These are phyloP conservation scores for Adansonia grandidieri DNA, from an alignment of 441 rosid genomes.

Conservation along the genomic window DNA sequence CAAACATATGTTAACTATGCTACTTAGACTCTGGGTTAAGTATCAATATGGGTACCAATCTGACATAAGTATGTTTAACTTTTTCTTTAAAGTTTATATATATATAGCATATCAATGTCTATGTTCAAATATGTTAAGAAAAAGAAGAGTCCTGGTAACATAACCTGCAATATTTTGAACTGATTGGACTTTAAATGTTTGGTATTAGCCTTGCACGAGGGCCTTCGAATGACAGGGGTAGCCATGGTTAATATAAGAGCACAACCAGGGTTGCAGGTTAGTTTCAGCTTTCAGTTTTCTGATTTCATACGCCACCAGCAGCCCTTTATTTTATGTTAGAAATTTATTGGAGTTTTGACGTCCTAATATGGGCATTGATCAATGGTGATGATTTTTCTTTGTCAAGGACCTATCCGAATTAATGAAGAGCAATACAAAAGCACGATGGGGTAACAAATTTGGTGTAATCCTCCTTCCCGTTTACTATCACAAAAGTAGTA, in stretches of 20 bases:
- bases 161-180: background rate
- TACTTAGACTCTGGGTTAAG: too few relatives aligned
- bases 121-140: too few relatives aligned
- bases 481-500: constrained; percentile 28
- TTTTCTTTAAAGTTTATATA: too few relatives aligned
- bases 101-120: too few relatives aligned
- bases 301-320: background rate
- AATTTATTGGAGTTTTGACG: background rate
- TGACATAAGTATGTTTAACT: too few relatives aligned
- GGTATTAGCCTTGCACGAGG: constrained; percentile 44
- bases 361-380: background rate
- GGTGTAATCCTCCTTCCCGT: constrained; percentile 49
- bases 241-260: constrained; percentile 63
- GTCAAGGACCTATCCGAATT: constrained; percentile 47
- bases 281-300: background rate
- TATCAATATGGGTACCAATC: too few relatives aligned
- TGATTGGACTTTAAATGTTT: background rate
- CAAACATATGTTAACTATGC: background rate
- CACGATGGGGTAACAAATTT: constrained; percentile 63
- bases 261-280: constrained; percentile 50
- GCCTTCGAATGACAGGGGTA: constrained; percentile 50
- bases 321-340: background rate
- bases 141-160: too few relatives aligned
- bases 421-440: constrained; percentile 35
- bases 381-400: background rate